Base-by-base conservation (phyloP, 805 yeast genomes). In the Gaillardinia entomophila region DNA sequence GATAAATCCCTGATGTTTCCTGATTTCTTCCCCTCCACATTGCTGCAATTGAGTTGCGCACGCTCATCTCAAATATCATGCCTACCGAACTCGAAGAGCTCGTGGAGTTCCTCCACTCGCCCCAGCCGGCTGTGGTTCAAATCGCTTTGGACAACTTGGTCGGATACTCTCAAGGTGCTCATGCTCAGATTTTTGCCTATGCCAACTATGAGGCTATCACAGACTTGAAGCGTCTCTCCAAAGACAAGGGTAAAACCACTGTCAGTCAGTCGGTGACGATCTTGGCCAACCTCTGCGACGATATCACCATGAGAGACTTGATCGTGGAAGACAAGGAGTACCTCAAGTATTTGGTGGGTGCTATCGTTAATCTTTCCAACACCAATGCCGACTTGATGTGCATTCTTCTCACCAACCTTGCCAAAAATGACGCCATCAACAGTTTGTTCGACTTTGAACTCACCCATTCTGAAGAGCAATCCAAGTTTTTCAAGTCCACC, bases 61-160 rank as follows among this genome's bases (percentile, higher is more conserved):
- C 22, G 22, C 22, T 19, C 22, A 19, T 19, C 22, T 6, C 22
- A 19, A 19, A 19, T 19, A 14, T 12, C 18, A 67, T 67, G 73
- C 71, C 73, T 23, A 55, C 63, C 4, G 68, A 67, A 42, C 45
- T 67, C 29, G 73, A 67, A 53, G 73, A 67, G 36, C 64, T 89
- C 27, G 95, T 87, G 15, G 77, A 71, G 30, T 88, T 89, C 51
- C 66, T 89, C 39, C 96, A 85, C 54, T 76, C 90, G 6, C 81
- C 84, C 2, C 86, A 82, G 50, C 79, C 83, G 2, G 81, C 82
- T 8, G 84, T 87, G 20, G 77, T 82, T 37, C 86, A 81, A 45
- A 80, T 88, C 35, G 97, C 97, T 0, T 65, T 89, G 30, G 92
- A 84, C 47, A 79, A 87, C 53, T 57, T 88, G 34, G 87, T 86